These are phyloP conservation scores for Podospora conica DNA, from an alignment of 495 filamentous ascomycete species.

Conservation along the genomic window DNA sequence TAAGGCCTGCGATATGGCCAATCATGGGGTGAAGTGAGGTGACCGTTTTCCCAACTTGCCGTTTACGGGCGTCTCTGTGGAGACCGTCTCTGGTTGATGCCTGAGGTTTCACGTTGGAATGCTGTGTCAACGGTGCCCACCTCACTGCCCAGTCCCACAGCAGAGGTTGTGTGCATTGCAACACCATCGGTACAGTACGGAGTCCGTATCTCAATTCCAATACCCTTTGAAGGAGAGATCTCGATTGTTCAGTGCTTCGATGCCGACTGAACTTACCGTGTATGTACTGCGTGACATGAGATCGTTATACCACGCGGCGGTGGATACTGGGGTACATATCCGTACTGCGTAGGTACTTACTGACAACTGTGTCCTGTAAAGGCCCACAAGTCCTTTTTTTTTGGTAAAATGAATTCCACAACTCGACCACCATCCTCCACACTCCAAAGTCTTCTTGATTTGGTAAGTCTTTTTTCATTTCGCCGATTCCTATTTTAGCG, in stretches of 20 bases:
- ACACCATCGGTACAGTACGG: not conserved
- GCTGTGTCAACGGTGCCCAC: not conserved
- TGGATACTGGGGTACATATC: too few species aligned
- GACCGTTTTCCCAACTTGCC: not conserved
- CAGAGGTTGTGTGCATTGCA: not conserved
- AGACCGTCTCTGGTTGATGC: not conserved
- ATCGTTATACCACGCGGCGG: too few species aligned
- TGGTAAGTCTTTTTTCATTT: not conserved
- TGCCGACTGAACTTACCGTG: too few species aligned
- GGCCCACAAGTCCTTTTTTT: too few species aligned
- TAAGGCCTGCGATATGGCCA: not conserved
- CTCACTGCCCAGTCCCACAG: not conserved
- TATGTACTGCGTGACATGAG: too few species aligned
- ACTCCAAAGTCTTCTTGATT: not conserved
- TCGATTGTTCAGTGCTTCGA: not conserved
- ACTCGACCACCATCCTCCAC: not conserved
- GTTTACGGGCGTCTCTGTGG: not conserved
- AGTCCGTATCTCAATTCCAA: not conserved
- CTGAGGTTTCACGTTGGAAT: not conserved
- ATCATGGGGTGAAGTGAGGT: not conserved
- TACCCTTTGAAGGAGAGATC: too few species aligned
- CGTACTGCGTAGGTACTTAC: too few species aligned
- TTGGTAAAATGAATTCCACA: not conserved
- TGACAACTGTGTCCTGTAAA: too few species aligned
- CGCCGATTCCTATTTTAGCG: constrained; percentile 17